Evolutionary conservation across 768 basidiomycete species (phyloP), one percentile per base, ranked within the genome.

Genomic region (Candolleomyces eurysporus): DNA sequence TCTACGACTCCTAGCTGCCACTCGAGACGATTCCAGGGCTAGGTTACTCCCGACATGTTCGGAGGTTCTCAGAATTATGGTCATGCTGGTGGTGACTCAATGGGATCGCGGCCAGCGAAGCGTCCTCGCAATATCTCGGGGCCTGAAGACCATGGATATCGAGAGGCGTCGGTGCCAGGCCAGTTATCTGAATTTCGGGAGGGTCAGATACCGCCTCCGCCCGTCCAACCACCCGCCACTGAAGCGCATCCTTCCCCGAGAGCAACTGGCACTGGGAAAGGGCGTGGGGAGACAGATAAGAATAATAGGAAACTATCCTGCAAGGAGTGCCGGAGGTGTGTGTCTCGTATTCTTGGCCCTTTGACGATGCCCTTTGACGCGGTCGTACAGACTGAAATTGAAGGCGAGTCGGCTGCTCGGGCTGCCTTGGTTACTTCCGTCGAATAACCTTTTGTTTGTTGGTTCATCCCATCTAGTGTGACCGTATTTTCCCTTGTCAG

Each of bases 401-500:
- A 84, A 81, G 79, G 82, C 72, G 65, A 52, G 75, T 48, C 31
- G 42, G 30, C 10, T 14, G 26, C 26, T 26, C 26, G 26, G 26
- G 36, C 31, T 48, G 17, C 40, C 31, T 14, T 17, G 16, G n/a
- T 36, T 39, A 55, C 53, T 21, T 3, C 26, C 26, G 10, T 31
- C 16, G 22, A 11, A 32, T 36, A 55, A 21, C 42, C 51, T 59
- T 42, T 49, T 58, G 55, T 14, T 48, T 42, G 26, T 61, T 31
- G 45, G 32, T 26, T 26, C 26, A 26, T 7, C 50, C 36, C 66
- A 60, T 57, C 36, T 62, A 85, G 85, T 87, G 86, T 67, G 86
- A 87, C 74, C 84, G 86, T 58, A 77, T 83, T 5, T 86, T 87
- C 66, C 86, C 86, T 26, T 87, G 86, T 66, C 83, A 86, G 76